phyloP scores from a whole-genome alignment of 1,139 yeast genomes.

The Suhomyces chickasaworum region DNA sequence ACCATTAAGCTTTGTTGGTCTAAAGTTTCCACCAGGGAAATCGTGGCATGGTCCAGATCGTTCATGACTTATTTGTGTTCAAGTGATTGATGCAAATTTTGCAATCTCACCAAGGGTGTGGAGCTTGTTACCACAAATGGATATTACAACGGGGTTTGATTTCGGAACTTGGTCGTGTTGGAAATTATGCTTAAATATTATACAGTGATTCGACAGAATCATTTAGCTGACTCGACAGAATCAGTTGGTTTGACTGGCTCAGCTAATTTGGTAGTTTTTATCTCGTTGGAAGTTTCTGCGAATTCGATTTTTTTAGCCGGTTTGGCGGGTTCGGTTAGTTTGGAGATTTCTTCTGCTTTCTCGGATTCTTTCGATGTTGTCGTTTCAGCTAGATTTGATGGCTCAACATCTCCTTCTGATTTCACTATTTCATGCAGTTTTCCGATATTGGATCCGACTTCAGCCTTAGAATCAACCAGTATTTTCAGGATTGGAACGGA shows the following conservation, averaged over 20 bases:
- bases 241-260: background rate
- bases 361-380: too few relatives aligned
- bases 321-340: background rate
- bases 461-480: background rate
- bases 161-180: background rate
- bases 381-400: too few relatives aligned
- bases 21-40: background rate
- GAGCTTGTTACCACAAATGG: background rate
- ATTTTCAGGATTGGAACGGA: background rate
- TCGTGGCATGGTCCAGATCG: background rate
- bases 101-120: background rate
- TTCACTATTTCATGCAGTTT: too few relatives aligned
- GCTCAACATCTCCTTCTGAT: background rate
- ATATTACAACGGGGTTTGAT: background rate
- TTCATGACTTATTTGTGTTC: constrained; percentile 5
- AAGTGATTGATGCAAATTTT: background rate
- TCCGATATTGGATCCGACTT: background rate
- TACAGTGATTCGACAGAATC: background rate
- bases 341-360: too few relatives aligned
- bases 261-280: too few relatives aligned
- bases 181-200: background rate
- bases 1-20: background rate
- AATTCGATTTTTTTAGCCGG: too few relatives aligned
- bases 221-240: background rate
- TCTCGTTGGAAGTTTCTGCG: too few relatives aligned